Evolutionary conservation across 2,329 filamentous ascomycete species (phyloP), one percentile per base, ranked within the genome.

Genomic region (Dichotomopilus funicola): DNA sequence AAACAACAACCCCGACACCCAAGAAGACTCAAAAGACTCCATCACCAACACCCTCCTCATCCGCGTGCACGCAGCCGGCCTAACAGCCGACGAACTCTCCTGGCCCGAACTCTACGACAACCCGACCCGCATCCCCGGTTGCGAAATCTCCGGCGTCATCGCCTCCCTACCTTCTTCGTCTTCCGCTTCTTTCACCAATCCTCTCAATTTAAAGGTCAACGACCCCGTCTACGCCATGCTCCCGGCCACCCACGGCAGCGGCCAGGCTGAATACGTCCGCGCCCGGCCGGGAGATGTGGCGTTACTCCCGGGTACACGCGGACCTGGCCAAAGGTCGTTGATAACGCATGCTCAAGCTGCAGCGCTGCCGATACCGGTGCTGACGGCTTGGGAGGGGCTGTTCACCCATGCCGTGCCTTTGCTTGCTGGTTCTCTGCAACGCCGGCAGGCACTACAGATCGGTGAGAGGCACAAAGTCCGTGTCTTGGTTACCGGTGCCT

Each of bases 61-160:
- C 51, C 61, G 54, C 3, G 68, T 72, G 0, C 51, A 67, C 10
- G 65, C 70, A 1, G 69, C 70, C 0, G 70, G 68, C 2, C 54
- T 72, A 46, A 72, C 70, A 0, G 67, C 64, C 27, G 68, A 71
- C 49, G 71, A 72, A 36, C 47, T 70, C 2, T 54, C 61, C 1
- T 72, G 71, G 71, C 62, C 59, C 1, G 71, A 71, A 4, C 47
- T 70, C 0, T 71, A 71, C 56, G 31, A n/a, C 2, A 64, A 62
- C 0, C 53, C 65, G 1, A 44, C 54, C 2, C 62, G 65, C 3
- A 66, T 72, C 10, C 71, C 70, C 0, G 71, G 70, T 0, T 70
- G 71, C 44, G 70, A 72, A 33, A 55, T 72, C 13, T 71, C 70
- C 2, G 70, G 70, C 19, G 56, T 60, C 5, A 55, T 72, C n/a